Evolutionary conservation across 2,329 filamentous ascomycete species (phyloP), one percentile per base, ranked within the genome.

Genomic region (Phaeosphaeriaceae sp.): DNA sequence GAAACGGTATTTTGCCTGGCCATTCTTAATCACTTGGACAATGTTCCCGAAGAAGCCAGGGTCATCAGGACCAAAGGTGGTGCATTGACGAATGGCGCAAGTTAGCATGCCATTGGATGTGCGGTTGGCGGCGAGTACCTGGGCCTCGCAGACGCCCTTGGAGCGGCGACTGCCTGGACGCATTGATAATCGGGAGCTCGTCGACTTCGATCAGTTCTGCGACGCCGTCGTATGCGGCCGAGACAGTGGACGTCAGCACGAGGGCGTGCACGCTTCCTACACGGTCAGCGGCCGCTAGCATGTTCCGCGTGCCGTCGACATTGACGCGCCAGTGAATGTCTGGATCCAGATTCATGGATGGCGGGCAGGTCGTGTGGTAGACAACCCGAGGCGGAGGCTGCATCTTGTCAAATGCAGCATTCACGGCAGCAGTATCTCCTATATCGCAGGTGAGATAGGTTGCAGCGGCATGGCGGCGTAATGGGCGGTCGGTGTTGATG

Each of bases 341-440:
- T 11, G 12, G 35, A 33, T 48, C 50, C 21, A 20, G 9, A 17
- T 42, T 15, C 13, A 53, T 43, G 13, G 42, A 45, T 1, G 42
- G 34, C 9, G 58, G 58, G 21, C 40, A 51, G 7, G 56, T 56
- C 8, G 42, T 48, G 34, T 61, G 46, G 48, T 60, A 45, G 23
- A 61, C 46, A 9, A 38, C 35, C n/a, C 35, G 35, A 13, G 35
- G 35, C 6, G 3, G 16, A 18, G 35, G 16, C 13, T 38, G 13
- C 6, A 38, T 7, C 13, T n/a, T 15, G 32, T n/a, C 4, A 34
- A 34, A 34, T n/a, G 4, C 32, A 34, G 32, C 32, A 13, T 34
- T 17, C 3, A 34, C 4, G 4, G 32, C 32, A 17, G 32, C 13
- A n/a, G 32, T 15, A 17, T 34, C 32, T n/a, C 13, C 32, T 17